Percentiles rank a stretch among this genome's conserved stretches.
Evolutionary conservation across 345 rosid species (phyloP).

Genomic region (Eutrema japonicum): DNA sequence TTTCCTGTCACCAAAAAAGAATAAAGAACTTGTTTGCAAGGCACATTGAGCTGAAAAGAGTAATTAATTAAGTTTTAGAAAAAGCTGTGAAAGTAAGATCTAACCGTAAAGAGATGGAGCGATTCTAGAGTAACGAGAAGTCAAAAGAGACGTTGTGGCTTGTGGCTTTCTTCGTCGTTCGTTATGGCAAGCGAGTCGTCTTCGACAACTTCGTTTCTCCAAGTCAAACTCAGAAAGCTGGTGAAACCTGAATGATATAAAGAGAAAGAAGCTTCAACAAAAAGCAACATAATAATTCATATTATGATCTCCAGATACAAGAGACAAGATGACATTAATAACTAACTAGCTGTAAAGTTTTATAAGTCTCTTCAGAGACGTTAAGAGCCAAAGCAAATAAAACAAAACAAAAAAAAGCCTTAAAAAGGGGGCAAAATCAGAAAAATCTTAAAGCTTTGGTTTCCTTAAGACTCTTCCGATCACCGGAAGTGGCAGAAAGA

Average conservation of each 20-base stretch:
- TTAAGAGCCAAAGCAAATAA: conserved; percentile 37
- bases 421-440: conserved; percentile 19
- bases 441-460: conserved; percentile 32
- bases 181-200: conserved; percentile 86
- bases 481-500: conserved; percentile 18
- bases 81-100: conserved; percentile 12
- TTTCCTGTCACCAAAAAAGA: conserved; percentile 19
- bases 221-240: conserved; percentile 87
- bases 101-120: conserved; percentile 64
- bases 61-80: neutral
- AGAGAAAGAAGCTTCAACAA: conserved; percentile 20
- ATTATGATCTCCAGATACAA: conserved; percentile 26
- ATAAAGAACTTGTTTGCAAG: conserved; percentile 3
- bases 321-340: conserved; percentile 29
- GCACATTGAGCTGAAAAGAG: neutral
- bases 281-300: conserved; percentile 28
- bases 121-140: conserved; percentile 55
- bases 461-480: neutral
- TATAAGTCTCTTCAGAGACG: conserved; percentile 34
- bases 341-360: conserved; percentile 40
- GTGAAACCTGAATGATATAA: conserved; percentile 73
- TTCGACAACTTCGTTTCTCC: conserved; percentile 86
- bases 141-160: conserved; percentile 42
- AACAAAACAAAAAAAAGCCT: neutral
- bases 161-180: conserved; percentile 92